Conservation (phyloP, 192 early-diverging fungal species). For the Umbelopsis ramanniana region DNA sequence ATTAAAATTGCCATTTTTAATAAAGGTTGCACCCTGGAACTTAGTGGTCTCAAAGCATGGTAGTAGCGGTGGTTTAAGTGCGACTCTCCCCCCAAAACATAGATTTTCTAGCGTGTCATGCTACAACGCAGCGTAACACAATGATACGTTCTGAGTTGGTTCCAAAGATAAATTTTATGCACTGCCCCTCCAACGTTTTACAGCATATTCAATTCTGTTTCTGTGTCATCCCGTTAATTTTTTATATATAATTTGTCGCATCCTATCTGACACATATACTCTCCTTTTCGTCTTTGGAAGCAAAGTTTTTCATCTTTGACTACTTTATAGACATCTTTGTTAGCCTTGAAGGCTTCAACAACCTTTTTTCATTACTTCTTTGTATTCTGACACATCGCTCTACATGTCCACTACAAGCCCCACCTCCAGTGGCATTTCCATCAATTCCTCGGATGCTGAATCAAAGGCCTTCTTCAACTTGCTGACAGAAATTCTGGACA, state of each 20-base stretch:
- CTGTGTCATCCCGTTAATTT: background rate
- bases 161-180: conserved; percentile 7
- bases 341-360: background rate
- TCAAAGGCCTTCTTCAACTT: conserved; percentile 9
- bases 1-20: no score
- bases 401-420: background rate
- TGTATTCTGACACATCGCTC: background rate
- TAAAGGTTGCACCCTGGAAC: no score
- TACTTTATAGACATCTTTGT: background rate
- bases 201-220: conserved; percentile 4
- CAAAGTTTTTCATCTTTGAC: background rate
- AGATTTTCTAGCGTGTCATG: no score
- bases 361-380: background rate
- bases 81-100: no score
- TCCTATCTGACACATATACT: background rate
- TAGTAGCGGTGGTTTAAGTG: no score
- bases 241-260: background rate
- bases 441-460: background rate
- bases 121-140: background rate
- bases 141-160: conserved; percentile 2
- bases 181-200: conserved; percentile 13
- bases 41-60: background rate
- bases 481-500: background rate
- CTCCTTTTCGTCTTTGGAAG: background rate
- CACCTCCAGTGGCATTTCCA: background rate